Evolutionary conservation across 805 yeast species (phyloP).

Genomic region (Phaffomyces thermotolerans): DNA sequence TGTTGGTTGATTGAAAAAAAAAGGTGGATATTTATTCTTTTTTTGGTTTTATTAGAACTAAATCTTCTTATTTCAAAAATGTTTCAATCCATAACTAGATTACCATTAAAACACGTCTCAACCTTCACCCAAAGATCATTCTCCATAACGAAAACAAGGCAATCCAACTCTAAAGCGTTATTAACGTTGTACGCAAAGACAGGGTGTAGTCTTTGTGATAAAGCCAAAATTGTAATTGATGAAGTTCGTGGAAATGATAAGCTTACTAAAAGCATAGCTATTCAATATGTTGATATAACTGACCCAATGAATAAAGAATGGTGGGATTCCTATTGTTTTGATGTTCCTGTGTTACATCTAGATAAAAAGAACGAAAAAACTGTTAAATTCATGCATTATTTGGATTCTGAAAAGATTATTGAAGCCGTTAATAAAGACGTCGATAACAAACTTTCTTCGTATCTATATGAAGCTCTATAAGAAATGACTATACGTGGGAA

Average conservation of each 20-base stretch:
- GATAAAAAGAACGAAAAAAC: conserved; percentile 43
- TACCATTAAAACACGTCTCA: neutral
- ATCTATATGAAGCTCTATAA: neutral
- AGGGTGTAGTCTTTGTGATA: conserved; percentile 61
- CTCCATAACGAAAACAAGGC: neutral
- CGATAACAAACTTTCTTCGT: neutral
- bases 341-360: conserved; percentile 71
- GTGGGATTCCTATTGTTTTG: conserved; percentile 70
- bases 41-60: too few species aligned
- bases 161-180: neutral
- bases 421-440: conserved; percentile 37
- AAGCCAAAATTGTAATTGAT: conserved; percentile 47
- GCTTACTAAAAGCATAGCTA: conserved; percentile 24
- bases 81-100: too few species aligned
- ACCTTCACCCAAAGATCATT: neutral
- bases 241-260: conserved; percentile 30
- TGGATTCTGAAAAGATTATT: conserved; percentile 45
- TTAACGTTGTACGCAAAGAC: conserved; percentile 63
- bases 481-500: too few species aligned
- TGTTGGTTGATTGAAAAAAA: too few species aligned
- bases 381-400: conserved; percentile 61
- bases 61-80: too few species aligned
- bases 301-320: conserved; percentile 51
- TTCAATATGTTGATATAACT: conserved; percentile 50
- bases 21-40: neutral